Conservation (phyloP, 1,284 basidiomycete genomes). For the Heterobasidion annosum region DNA sequence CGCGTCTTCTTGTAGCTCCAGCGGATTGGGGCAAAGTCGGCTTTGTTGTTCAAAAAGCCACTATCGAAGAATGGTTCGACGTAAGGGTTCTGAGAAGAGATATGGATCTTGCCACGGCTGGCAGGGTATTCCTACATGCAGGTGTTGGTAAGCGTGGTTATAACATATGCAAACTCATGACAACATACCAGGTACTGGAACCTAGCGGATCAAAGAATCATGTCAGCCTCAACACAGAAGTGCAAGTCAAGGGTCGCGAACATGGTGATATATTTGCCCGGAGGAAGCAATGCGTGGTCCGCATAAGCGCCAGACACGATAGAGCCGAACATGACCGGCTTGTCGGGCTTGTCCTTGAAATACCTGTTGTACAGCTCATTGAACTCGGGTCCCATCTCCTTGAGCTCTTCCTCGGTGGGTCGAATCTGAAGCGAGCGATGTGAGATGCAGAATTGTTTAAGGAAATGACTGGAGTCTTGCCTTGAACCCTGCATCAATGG, state of each 20-base stretch:
- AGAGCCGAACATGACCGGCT: slow-evolving; percentile 65
- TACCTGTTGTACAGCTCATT: slow-evolving; percentile 57
- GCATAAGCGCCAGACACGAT: slow-evolving; percentile 64
- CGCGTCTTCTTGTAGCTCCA: slow-evolving; percentile 73
- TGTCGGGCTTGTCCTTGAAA: slow-evolving; percentile 72
- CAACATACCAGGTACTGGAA: slow-evolving; percentile 49
- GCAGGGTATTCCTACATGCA: slow-evolving; percentile 13
- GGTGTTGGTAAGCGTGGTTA: not conserved
- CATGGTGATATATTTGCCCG: slow-evolving; percentile 67
- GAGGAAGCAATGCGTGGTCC: slow-evolving; percentile 59
- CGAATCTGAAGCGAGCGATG: slow-evolving; percentile 37
- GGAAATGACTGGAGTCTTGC: slow-evolving; percentile 15
- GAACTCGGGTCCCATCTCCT: slow-evolving; percentile 72
- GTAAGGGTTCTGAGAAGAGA: slow-evolving; percentile 52
- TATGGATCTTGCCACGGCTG: slow-evolving; percentile 41
- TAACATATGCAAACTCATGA: not conserved
- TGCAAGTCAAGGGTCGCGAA: slow-evolving; percentile 9
- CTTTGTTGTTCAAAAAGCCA: slow-evolving; percentile 71
- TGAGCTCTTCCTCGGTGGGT: slow-evolving; percentile 56
- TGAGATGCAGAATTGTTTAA: not conserved
- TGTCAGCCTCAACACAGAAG: not conserved
- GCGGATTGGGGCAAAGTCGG: slow-evolving; percentile 66
- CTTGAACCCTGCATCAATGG: slow-evolving; percentile 70
- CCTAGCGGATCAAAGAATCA: slow-evolving; percentile 16
- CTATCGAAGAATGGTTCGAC: slow-evolving; percentile 57